These are phyloP conservation scores for Albatrellus ellisii DNA, from an alignment of 768 basidiomycete species.

Conservation along the genomic window DNA sequence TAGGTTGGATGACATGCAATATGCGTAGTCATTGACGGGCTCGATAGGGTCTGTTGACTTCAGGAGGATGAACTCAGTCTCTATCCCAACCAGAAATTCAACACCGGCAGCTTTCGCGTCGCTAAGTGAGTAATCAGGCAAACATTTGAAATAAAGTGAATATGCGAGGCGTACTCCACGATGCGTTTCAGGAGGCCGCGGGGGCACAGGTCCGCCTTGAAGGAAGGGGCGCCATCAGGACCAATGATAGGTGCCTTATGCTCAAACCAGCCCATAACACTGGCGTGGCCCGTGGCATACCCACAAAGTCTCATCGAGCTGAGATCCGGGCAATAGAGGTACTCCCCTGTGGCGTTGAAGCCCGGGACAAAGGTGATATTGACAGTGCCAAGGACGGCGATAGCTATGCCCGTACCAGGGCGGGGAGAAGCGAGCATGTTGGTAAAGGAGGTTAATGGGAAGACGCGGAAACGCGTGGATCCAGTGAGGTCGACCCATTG, in stretches of 20 bases:
- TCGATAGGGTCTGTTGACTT: slow-evolving; percentile 32
- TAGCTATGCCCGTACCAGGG: slow-evolving; percentile 38
- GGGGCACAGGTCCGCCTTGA: slow-evolving; percentile 44
- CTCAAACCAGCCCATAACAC: slow-evolving; percentile 57
- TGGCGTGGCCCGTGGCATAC: slow-evolving; percentile 49
- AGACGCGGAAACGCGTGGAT: slow-evolving; percentile 42
- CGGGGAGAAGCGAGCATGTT: slow-evolving; percentile 37
- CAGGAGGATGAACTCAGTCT: slow-evolving; percentile 59
- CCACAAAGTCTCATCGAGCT: slow-evolving; percentile 36
- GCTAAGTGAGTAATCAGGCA: slow-evolving; percentile 14
- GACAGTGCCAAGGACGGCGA: slow-evolving; percentile 38
- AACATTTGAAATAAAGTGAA: not conserved
- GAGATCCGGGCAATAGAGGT: slow-evolving; percentile 45
- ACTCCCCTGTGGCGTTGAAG: slow-evolving; percentile 41
- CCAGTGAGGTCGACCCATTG: slow-evolving; percentile 58
- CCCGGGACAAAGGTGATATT: slow-evolving; percentile 33
- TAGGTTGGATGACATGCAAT: slow-evolving; percentile 27
- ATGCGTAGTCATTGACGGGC: slow-evolving; percentile 35
- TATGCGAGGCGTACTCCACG: slow-evolving; percentile 41
- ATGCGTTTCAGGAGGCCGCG: slow-evolving; percentile 39
- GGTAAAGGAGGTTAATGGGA: slow-evolving; percentile 40
- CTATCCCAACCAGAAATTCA: slow-evolving; percentile 52
- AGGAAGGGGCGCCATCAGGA: slow-evolving; percentile 19
- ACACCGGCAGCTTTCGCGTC: slow-evolving; percentile 24
- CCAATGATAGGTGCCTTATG: slow-evolving; percentile 33